Evolutionary conservation across 257 asterid species (phyloP), one percentile per base, ranked within the genome.

Genomic region (Avicennia marina): DNA sequence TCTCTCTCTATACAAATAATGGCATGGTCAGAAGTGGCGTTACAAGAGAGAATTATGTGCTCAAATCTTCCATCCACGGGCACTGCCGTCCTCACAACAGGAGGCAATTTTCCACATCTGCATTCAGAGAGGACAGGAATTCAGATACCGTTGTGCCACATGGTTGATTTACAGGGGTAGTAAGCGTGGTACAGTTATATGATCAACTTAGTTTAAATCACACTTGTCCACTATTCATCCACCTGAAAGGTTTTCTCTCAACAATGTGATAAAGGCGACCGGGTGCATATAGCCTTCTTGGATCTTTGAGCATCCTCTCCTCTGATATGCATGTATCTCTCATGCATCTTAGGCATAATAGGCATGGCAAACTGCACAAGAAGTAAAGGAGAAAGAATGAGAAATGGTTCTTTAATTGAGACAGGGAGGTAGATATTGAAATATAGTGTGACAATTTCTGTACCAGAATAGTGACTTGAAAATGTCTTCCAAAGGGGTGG

Each of bases 21-120:
- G 67, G 90, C 95, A 66, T 89, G 95, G 63, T 89, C 97, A 11
- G 97, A 86, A 58, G 95, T 86, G 44, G 97, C 90, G 38, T 89
- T 83, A 53, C 94, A 86, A 26, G 95, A 89, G 45, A 89, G 93
- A 66, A 89, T 85, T 67, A 89, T 84, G 45, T 86, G 95, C 84
- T 89, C 97, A 43, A 89, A 89, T 70, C 93, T 84, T 66, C 95
- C 97, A 55, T 86, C 95, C 56, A 89, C 95, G 0, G 95, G 97
- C 43, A 89, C 94, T 3, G 95, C 93, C 25, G 88, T 89, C 77
- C 57, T 87, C 64, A 86, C 95, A 34, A 78, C 82, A 9, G 95
- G 97, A 8, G 95, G 95, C 32, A 62, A 76, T 70, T 89, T 72
- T 21, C 94, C 84, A 22, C 94, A 89, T 63, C 95, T 85, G 10